These are phyloP conservation scores for Yamadazyma paraphyllophila DNA, from an alignment of 805 yeast species.

Conservation along the genomic window DNA sequence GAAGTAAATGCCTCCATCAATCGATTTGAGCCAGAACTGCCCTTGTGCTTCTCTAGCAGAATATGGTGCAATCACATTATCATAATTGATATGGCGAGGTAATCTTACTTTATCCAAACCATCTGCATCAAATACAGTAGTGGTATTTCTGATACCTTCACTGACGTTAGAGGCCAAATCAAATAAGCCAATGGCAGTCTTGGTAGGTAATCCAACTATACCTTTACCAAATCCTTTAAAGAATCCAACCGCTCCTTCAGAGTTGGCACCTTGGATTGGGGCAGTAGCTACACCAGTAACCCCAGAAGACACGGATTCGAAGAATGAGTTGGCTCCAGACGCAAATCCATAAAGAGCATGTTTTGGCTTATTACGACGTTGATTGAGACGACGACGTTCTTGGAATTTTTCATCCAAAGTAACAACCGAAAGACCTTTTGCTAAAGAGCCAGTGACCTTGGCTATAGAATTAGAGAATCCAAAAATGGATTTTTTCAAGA, in stretches of 20 bases:
- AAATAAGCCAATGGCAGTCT: conserved; percentile 91
- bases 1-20: conserved; percentile 75
- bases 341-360: conserved; percentile 85
- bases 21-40: conserved; percentile 82
- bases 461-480: conserved; percentile 94
- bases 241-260: conserved; percentile 89
- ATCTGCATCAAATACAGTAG: conserved; percentile 82
- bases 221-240: conserved; percentile 94
- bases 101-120: conserved; percentile 76
- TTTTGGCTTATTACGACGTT: conserved; percentile 73
- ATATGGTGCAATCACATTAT: conserved; percentile 72
- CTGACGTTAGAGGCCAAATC: conserved; percentile 91
- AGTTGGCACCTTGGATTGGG: conserved; percentile 86
- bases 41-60: conserved; percentile 88
- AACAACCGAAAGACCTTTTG: conserved; percentile 89
- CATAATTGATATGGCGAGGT: conserved; percentile 72
- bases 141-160: conserved; percentile 90
- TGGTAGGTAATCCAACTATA: conserved; percentile 91
- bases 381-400: conserved; percentile 70
- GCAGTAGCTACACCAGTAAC: conserved; percentile 85
- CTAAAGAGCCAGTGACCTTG: conserved; percentile 88
- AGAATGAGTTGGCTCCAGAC: conserved; percentile 83
- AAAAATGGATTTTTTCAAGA: conserved; percentile 89
- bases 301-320: conserved; percentile 85
- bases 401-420: conserved; percentile 87